These are phyloP conservation scores for Polytrichum commune DNA, from an alignment of 225 moss, liverwort and hornwort species.

Conservation along the genomic window DNA sequence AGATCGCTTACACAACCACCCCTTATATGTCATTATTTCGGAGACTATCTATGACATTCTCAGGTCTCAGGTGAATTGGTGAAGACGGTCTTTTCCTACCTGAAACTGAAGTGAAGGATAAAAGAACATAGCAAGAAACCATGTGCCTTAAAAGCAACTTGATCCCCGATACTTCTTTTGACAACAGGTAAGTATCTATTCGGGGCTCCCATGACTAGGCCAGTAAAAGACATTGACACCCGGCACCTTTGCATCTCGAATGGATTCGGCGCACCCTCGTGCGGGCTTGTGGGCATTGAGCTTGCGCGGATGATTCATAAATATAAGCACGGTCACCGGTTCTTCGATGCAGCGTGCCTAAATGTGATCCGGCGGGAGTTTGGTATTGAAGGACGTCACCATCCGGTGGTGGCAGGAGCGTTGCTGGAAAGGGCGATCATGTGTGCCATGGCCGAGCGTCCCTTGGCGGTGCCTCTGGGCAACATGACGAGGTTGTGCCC, in stretches of 20 bases:
- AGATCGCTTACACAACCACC: too few species aligned
- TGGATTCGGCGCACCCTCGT: slow-evolving; percentile 22
- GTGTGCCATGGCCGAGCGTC: slow-evolving; percentile 18
- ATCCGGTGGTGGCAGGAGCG: slow-evolving; percentile 12
- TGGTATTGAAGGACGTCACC: slow-evolving; percentile 1
- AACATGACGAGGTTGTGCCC: slow-evolving; percentile 30
- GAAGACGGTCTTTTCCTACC: too few species aligned
- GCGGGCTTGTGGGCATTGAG: slow-evolving; percentile 25
- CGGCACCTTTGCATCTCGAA: slow-evolving; percentile 18
- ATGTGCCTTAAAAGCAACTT: too few species aligned
- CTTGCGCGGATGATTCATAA: slow-evolving; percentile 15
- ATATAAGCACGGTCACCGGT: slow-evolving; percentile 7
- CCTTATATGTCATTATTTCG: too few species aligned
- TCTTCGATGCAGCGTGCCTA: slow-evolving; percentile 11
- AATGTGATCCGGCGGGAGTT: slow-evolving; percentile 3
- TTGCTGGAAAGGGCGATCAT: slow-evolving; percentile 20
- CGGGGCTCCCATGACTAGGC: slow-evolving; percentile 5
- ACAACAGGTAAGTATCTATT: slow-evolving; percentile 13
- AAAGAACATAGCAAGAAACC: too few species aligned
- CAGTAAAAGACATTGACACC: slow-evolving; percentile 12
- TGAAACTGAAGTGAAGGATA: too few species aligned
- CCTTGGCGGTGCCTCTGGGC: slow-evolving; percentile 24
- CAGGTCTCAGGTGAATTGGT: too few species aligned
- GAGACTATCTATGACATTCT: too few species aligned
- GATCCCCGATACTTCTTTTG: not conserved